Base-by-base conservation (phyloP, 2,329 filamentous ascomycete genomes). In the Akanthomyces lecanii region DNA sequence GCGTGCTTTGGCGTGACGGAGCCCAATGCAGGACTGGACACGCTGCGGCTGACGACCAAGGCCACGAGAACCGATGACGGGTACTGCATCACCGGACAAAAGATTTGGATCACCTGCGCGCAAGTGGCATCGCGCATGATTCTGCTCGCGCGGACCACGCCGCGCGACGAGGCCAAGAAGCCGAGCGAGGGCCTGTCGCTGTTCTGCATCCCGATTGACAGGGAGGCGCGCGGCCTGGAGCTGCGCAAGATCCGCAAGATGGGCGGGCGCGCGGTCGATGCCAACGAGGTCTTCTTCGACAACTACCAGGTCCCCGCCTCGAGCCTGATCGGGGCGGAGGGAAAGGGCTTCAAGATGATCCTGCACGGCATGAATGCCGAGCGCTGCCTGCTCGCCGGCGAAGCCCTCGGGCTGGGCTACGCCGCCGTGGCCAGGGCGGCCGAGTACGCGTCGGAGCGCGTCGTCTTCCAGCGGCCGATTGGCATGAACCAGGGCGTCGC, bases 271-370 rank as follows among this genome's bases (percentile, higher is more conserved):
- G 90, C 90, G 0, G 86, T 96, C 1, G 91, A 95, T 69, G 90
- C 91, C 0, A 96, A 96, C 67, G 90, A 95, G 71, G 88, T 96
- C 1, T 96, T 96, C 74, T 95, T 96, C 71, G 90, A 95, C 73
- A 84, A 88, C 67, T 96, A 93, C 73, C 73, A 75, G 4, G 84
- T 95, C 16, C 85, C 88, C 0, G 81, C 81, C 0, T 79, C 85
- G 47, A 79, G 85, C 0, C 77, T 94, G 0, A 85, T 96, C 48
- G 91, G 91, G 0, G 71, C 83, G 38, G 89, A 95, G 72, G 86
- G 87, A 5, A 81, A 90, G 63, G 91, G 92, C 0, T 96, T 96
- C 80, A 88, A 87, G 69, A 89, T 92, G 62, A 85, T 92, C 59
- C 81, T 92, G 28, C 88, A 91, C 69, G 89, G 90, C 2, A 91